Conservation (phyloP, 2,329 filamentous ascomycete genomes). For the Drechslera avenae region DNA sequence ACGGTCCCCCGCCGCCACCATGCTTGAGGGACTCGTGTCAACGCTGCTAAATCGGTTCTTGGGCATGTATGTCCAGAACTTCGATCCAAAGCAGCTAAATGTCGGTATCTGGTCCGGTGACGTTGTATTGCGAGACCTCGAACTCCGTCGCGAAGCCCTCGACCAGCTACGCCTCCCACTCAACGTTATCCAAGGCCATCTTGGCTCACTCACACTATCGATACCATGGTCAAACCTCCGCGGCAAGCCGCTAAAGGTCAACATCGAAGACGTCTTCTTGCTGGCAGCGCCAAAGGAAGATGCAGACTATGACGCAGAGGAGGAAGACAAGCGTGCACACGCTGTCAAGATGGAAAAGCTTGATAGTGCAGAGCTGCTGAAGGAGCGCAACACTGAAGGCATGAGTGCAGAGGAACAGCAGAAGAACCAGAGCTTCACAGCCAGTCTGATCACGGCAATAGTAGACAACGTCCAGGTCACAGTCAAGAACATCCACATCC, state of each 20-base stretch:
- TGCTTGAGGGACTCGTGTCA: conserved; percentile 97
- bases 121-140: conserved; percentile 90
- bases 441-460: conserved; percentile 93
- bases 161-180: conserved; percentile 96
- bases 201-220: conserved; percentile 86
- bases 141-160: conserved; percentile 90
- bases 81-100: conserved; percentile 96
- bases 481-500: conserved; percentile 97
- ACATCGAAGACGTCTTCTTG: conserved; percentile 96
- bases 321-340: conserved; percentile 85
- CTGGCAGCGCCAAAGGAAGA: conserved; percentile 95
- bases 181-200: conserved; percentile 93
- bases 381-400: conserved; percentile 89
- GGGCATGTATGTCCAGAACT: conserved; percentile 99
- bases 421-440: conserved; percentile 96
- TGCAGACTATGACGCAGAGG: conserved; percentile 87
- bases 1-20: conserved; percentile 68
- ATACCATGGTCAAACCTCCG: conserved; percentile 98
- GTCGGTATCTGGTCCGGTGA: conserved; percentile 99
- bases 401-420: conserved; percentile 95
- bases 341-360: conserved; percentile 99
- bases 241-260: conserved; percentile 90
- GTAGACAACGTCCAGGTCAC: conserved; percentile 98
- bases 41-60: conserved; percentile 98
- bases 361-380: conserved; percentile 91